Evolutionary conservation across 2,329 filamentous ascomycete genomes (phyloP).

Genomic region (Cladophialophora bantiana): DNA sequence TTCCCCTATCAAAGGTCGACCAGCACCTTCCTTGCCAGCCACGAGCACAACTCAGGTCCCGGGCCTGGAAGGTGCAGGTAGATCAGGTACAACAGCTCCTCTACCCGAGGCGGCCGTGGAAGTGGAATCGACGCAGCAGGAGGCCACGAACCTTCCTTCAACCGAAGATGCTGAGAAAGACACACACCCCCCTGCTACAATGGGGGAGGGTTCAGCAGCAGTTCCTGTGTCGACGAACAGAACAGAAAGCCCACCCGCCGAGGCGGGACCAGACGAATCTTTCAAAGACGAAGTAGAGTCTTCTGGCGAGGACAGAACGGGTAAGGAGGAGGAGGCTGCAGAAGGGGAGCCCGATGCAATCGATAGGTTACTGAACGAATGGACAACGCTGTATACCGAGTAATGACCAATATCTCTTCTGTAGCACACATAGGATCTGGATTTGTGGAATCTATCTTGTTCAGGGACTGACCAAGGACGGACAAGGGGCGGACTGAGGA

Average conservation of each 20-base stretch:
- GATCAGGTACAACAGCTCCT: not conserved
- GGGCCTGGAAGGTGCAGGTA: not conserved
- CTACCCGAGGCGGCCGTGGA: not conserved
- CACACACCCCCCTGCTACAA: too few relatives aligned
- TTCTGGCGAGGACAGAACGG: not conserved
- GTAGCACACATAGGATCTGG: not conserved
- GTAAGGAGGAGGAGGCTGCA: not conserved
- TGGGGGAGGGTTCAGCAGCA: too few relatives aligned
- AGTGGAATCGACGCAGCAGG: not conserved
- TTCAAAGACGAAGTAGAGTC: not conserved
- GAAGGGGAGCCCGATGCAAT: constrained; percentile 8
- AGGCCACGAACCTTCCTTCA: not conserved
- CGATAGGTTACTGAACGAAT: constrained; percentile 21
- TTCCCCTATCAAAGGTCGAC: not conserved
- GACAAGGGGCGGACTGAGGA: too few relatives aligned
- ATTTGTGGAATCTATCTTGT: too few relatives aligned
- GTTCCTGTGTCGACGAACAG: not conserved
- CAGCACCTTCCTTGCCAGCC: not conserved
- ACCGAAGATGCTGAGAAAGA: too few relatives aligned
- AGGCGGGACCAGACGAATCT: not conserved
- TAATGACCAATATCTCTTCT: not conserved
- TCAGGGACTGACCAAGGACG: too few relatives aligned
- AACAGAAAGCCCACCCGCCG: not conserved
- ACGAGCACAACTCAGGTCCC: not conserved
- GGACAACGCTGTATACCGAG: constrained; percentile 15